A percentile compares a stretch with the other conserved stretches of the same genome.
Conservation (phyloP, 169 alveolate genomes). For the Eimeria falciformis region DNA sequence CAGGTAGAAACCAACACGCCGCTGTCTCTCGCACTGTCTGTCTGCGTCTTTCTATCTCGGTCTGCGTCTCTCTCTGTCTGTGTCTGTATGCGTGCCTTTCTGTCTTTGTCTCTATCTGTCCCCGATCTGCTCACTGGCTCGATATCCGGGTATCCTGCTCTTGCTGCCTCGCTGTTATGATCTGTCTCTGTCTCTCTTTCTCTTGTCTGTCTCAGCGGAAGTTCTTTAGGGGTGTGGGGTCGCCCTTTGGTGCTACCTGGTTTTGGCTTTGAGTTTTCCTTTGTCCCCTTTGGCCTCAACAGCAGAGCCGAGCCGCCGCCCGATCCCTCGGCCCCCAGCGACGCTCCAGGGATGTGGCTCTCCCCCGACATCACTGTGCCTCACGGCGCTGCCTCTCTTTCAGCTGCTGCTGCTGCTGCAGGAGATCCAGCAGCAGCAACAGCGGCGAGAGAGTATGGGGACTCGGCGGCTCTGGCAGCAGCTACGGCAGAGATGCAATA, state of each 20-base stretch:
- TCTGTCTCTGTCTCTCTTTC: no score
- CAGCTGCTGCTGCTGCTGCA: neutral
- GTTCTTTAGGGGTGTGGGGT: conserved; percentile 39
- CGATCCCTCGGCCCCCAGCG: conserved; percentile 45
- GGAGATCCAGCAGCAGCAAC: neutral
- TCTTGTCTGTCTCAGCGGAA: conserved; percentile 41
- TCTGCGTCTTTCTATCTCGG: no score
- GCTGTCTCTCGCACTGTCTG: neutral
- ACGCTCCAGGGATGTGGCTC: conserved; percentile 34
- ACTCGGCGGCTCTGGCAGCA: neutral
- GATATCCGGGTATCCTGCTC: no score
- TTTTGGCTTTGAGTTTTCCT: conserved; percentile 26
- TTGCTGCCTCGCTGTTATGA: no score
- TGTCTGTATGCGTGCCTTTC: no score
- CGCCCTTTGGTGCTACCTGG: conserved; percentile 57
- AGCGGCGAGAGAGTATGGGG: conserved; percentile 11
- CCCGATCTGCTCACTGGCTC: no score
- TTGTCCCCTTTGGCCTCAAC: conserved; percentile 39
- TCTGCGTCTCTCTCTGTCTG: no score
- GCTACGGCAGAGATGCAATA: conserved; percentile 10
- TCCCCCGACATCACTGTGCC: conserved; percentile 21
- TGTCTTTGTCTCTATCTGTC: neutral
- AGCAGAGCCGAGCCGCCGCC: neutral
- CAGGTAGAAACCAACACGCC: conserved; percentile 16
- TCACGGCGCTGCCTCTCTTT: neutral